phyloP scores from a whole-genome alignment of 208 protist species.

The Trichomonas gallinae region DNA sequence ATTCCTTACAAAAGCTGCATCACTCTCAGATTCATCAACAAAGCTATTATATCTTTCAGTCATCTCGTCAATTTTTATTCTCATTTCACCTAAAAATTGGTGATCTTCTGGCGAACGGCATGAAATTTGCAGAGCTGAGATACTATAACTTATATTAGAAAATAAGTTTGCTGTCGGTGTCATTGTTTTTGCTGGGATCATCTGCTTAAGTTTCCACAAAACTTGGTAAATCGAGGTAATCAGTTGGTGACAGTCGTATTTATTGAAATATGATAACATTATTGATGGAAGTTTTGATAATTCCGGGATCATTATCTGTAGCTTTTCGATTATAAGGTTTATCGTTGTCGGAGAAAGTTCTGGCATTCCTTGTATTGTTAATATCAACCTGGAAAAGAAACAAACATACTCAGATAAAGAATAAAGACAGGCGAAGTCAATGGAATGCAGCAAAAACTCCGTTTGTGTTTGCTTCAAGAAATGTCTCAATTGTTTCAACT shows the following conservation, averaged over 20 bases:
- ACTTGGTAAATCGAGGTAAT: not conserved
- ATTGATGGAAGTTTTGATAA: not conserved
- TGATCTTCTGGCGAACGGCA: not conserved
- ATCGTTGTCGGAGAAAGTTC: not conserved
- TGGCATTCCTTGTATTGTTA: not conserved
- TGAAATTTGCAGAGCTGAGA: not conserved
- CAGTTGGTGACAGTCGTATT: not conserved
- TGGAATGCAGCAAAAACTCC: not conserved
- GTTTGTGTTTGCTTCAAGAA: not conserved
- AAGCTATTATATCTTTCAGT: not conserved
- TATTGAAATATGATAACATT: not conserved
- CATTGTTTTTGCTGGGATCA: not conserved
- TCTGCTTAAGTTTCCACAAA: not conserved
- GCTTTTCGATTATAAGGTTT: not conserved
- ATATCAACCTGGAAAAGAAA: not conserved
- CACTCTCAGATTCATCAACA: not conserved
- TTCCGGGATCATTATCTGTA: not conserved
- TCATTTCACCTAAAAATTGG: not conserved
- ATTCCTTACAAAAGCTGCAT: not conserved
- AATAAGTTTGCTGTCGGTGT: not conserved
- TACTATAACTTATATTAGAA: not conserved
- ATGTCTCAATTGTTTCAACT: not conserved
- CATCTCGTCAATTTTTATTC: not conserved
- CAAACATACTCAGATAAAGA: not conserved
- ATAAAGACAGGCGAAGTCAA: not conserved